Percentiles rank a stretch among this genome's conserved stretches.
Evolutionary conservation across 2,329 filamentous ascomycete genomes (phyloP).

Genomic region (Aspergillus eucalypticola): DNA sequence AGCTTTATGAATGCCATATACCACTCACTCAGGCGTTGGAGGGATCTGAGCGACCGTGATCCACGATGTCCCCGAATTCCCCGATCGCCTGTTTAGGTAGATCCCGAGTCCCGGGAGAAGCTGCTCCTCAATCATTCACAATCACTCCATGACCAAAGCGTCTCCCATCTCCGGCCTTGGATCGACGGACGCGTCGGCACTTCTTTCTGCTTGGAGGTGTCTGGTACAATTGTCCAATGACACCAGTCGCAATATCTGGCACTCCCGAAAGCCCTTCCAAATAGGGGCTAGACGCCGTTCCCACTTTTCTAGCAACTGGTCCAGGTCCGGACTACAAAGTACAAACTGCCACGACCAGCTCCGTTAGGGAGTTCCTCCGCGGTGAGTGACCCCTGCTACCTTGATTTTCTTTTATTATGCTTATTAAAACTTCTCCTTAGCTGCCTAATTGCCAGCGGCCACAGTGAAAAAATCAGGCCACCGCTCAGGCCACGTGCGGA

Average conservation of each 20-base stretch:
- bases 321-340: too few species aligned
- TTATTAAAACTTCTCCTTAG: background rate
- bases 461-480: background rate
- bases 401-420: background rate
- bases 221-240: background rate
- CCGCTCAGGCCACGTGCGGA: background rate
- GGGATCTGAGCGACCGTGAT: background rate
- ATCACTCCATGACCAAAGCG: background rate
- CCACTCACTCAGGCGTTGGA: background rate
- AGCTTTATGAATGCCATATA: background rate
- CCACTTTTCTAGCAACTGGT: background rate
- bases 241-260: background rate
- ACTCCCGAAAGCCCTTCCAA: background rate
- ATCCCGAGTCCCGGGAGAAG: background rate
- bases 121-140: background rate
- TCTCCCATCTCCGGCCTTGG: background rate
- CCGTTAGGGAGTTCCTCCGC: conserved; percentile 1
- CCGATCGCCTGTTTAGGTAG: background rate
- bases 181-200: conserved; percentile 1
- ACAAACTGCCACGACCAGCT: background rate
- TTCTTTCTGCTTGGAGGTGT: background rate
- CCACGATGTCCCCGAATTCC: background rate
- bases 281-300: background rate
- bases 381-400: background rate
- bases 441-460: background rate